Evolutionary conservation across 768 basidiomycete genomes (phyloP).

Genomic region (Sporobolomyces pararoseus): DNA sequence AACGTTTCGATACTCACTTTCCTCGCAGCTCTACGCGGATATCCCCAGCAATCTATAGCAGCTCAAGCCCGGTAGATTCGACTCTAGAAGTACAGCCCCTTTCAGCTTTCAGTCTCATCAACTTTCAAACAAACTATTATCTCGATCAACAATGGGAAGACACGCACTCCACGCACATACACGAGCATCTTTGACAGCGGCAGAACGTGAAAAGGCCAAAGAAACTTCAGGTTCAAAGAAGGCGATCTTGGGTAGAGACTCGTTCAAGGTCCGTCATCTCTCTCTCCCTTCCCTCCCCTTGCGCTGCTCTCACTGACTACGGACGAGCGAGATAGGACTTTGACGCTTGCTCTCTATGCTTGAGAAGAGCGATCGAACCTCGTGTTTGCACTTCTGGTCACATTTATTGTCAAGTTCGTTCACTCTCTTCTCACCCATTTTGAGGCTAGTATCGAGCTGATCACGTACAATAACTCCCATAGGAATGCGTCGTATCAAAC

Average conservation of each 20-base stretch:
- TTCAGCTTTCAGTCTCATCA: background rate
- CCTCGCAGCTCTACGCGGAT: too few relatives aligned
- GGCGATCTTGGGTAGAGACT: slow-evolving; percentile 22
- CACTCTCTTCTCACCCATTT: background rate
- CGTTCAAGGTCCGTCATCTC: slow-evolving; percentile 20
- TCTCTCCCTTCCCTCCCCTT: background rate
- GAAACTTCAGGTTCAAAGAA: slow-evolving; percentile 4
- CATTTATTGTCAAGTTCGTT: slow-evolving; percentile 70
- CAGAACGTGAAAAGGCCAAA: slow-evolving; percentile 22
- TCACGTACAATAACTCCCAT: too few relatives aligned
- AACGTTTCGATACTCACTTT: too few relatives aligned
- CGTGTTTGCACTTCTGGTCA: slow-evolving; percentile 80
- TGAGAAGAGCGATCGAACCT: slow-evolving; percentile 76
- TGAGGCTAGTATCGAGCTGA: too few relatives aligned
- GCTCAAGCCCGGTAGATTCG: too few relatives aligned
- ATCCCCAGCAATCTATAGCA: too few relatives aligned
- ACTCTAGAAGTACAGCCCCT: too few relatives aligned
- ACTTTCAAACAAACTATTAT: too few relatives aligned
- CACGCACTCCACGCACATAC: slow-evolving; percentile 28
- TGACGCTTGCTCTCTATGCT: slow-evolving; percentile 77
- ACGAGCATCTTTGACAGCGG: slow-evolving; percentile 14
- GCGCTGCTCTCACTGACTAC: background rate
- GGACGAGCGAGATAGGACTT: slow-evolving; percentile 56
- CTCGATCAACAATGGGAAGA: slow-evolving; percentile 18
- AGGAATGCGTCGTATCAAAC: slow-evolving; percentile 82